Evolutionary conservation across 2,329 filamentous ascomycete species (phyloP), one percentile per base, ranked within the genome.

Genomic region (Coniochaeta hoffmannii): DNA sequence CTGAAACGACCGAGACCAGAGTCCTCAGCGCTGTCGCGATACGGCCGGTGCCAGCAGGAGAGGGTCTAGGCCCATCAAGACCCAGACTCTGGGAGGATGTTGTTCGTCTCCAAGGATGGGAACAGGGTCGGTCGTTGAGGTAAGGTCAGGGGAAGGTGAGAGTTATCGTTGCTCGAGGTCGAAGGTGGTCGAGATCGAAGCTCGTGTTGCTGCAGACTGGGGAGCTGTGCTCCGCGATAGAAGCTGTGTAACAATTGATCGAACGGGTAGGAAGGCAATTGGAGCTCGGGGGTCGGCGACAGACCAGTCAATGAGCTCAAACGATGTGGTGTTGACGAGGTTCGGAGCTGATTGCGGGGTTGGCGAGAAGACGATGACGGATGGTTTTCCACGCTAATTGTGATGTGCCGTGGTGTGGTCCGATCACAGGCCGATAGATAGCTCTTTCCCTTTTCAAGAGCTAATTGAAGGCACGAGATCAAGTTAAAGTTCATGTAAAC

Each of bases 21-120:
- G 77, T 80, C 80, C 75, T 81, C 79, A 81, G 79, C 76, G 77
- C 77, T 74, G 76, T 81, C 77, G 79, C 78, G 76, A 78, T 78
- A 75, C 73, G 63, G 66, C 69, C 66, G 64, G 63, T 64, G 65
- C 65, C 69, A 69, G 65, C 62, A 64, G 66, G 41, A 46, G 41
- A 22, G 41, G 24, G 67, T 63, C 63, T 64, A 61, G 65, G 68
- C 69, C 69, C 70, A 71, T 72, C 63, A 69, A 73, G 66, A 64
- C 60, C 57, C 63, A 52, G 59, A 32, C 59, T 53, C 58, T 65
- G 31, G 50, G 50, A 28, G 4, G 15, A 2, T 12, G 49, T 50
- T n/a, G 49, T 19, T 19, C 9, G 8, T 50, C 4, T 50, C 4
- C 24, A 11, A 32, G 10, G 24, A 12, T 26, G 28, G 10, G 30